Conservation (phyloP, 331 rosid genomes). For the Rhamnella rubrinervis region DNA sequence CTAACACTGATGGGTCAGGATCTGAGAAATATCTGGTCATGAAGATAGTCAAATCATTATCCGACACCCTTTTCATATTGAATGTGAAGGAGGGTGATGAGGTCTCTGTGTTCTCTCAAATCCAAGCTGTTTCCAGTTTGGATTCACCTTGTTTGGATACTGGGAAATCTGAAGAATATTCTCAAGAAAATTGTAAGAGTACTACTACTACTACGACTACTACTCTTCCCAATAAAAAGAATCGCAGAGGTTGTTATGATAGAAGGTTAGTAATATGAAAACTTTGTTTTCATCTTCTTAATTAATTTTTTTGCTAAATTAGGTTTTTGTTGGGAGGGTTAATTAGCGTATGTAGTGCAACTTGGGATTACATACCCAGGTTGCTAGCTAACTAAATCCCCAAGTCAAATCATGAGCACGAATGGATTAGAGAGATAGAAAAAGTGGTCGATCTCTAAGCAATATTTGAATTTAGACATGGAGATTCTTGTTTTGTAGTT, state of each 20-base stretch:
- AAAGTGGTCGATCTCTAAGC: too few species aligned
- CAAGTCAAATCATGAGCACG: too few species aligned
- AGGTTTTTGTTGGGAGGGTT: not conserved
- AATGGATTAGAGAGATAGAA: too few species aligned
- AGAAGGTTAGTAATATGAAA: slow-evolving; percentile 43
- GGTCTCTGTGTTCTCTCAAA: too few species aligned
- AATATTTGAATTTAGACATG: not conserved
- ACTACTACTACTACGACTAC: not conserved
- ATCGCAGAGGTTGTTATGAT: slow-evolving; percentile 51
- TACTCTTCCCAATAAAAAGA: slow-evolving; percentile 10
- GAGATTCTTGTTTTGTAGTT: not conserved
- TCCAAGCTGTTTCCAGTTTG: not conserved
- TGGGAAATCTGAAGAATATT: slow-evolving; percentile 38
- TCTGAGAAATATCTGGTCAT: slow-evolving; percentile 32
- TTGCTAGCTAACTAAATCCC: too few species aligned
- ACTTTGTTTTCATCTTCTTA: not conserved
- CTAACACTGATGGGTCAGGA: not conserved
- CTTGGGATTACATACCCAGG: too few species aligned
- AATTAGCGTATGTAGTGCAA: too few species aligned
- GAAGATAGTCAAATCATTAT: slow-evolving; percentile 44
- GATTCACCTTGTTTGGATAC: slow-evolving; percentile 14
- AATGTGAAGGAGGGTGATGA: slow-evolving; percentile 1
- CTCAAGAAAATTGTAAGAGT: slow-evolving; percentile 39
- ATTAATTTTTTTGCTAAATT: not conserved
- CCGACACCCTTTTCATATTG: slow-evolving; percentile 41